phyloP scores from a whole-genome alignment of 371 early-diverging fungal species.

The Aphelidium insulamus region DNA sequence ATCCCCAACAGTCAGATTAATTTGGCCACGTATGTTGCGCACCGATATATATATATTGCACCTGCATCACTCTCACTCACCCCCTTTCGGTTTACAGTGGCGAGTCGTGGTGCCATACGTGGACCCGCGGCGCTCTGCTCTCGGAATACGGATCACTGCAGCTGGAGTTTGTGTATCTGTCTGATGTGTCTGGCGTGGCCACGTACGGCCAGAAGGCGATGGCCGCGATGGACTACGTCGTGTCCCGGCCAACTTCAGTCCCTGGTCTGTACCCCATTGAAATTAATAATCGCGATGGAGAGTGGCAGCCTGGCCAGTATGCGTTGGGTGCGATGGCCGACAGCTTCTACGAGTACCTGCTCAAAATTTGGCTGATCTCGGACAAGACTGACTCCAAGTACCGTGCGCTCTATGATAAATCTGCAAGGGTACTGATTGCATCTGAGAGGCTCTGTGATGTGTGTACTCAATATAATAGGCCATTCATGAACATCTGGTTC shows the following conservation, averaged over 20 bases:
- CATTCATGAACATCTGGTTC: too few relatives aligned
- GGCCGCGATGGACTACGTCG: conserved; percentile 20
- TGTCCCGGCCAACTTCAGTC: conserved; percentile 4
- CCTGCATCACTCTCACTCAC: too few relatives aligned
- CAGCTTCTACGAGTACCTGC: conserved; percentile 82
- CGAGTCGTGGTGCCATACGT: too few relatives aligned
- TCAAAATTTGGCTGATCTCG: conserved; percentile 65
- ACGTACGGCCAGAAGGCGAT: conserved; percentile 50
- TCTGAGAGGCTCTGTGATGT: too few relatives aligned
- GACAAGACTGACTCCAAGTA: conserved; percentile 32
- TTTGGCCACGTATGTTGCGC: too few relatives aligned
- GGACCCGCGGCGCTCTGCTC: too few relatives aligned
- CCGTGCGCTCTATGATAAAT: conserved; percentile 46
- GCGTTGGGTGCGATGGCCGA: conserved; percentile 63
- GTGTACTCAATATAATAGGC: too few relatives aligned
- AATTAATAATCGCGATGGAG: conserved; percentile 15
- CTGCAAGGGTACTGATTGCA: too few relatives aligned
- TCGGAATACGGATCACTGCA: conserved; percentile 72
- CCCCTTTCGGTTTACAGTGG: too few relatives aligned
- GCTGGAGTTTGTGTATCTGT: conserved; percentile 68
- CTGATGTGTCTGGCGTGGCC: conserved; percentile 41
- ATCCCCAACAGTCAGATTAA: conserved; percentile 54
- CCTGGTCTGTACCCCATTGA: conserved; percentile 62
- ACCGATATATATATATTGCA: too few relatives aligned
- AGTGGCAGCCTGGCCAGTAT: conserved; percentile 16